A percentile compares a stretch with the other conserved stretches of the same genome.
Conservation (phyloP, 2,329 filamentous ascomycete species). For the Bretziella fagacearum region DNA sequence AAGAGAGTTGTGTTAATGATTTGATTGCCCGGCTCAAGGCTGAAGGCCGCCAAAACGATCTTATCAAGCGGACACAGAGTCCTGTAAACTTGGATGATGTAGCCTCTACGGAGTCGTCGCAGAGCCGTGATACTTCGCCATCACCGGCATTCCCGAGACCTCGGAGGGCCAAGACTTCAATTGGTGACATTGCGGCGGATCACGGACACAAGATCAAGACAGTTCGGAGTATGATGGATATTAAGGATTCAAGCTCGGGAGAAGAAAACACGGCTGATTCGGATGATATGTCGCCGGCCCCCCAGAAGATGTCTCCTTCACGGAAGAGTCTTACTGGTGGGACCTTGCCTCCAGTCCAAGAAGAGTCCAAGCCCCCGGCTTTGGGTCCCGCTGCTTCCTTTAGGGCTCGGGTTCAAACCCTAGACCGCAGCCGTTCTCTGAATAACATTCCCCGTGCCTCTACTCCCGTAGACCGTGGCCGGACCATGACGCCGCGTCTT, state of each 20-base stretch:
- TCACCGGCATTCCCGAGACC: conserved; percentile 4
- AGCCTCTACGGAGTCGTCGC: not conserved
- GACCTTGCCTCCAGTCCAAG: not conserved
- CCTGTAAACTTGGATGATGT: conserved; percentile 5
- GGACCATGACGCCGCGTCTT: conserved; percentile 4
- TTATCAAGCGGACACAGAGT: conserved; percentile 10
- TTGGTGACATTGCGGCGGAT: not conserved
- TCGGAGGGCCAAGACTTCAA: not conserved
- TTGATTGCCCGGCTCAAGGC: conserved; percentile 11
- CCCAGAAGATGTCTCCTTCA: not conserved
- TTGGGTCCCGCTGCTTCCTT: not conserved
- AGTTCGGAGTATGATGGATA: conserved; percentile 5
- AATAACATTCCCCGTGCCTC: not conserved
- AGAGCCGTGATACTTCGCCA: conserved; percentile 8
- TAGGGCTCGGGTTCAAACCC: not conserved
- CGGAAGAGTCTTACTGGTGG: not conserved
- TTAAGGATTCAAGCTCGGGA: conserved; percentile 1
- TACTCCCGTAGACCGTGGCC: conserved; percentile 1
- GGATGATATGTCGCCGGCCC: not conserved
- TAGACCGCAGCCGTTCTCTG: not conserved
- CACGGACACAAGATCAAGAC: conserved; percentile 3
- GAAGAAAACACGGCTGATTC: conserved; percentile 4
- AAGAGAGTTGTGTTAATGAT: conserved; percentile 11
- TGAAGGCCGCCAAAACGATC: conserved; percentile 4
- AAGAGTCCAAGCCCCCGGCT: not conserved